Percentiles rank a stretch among this genome's conserved stretches.
Conservation (phyloP, 2,329 filamentous ascomycete species). For the Septoria linicola region DNA sequence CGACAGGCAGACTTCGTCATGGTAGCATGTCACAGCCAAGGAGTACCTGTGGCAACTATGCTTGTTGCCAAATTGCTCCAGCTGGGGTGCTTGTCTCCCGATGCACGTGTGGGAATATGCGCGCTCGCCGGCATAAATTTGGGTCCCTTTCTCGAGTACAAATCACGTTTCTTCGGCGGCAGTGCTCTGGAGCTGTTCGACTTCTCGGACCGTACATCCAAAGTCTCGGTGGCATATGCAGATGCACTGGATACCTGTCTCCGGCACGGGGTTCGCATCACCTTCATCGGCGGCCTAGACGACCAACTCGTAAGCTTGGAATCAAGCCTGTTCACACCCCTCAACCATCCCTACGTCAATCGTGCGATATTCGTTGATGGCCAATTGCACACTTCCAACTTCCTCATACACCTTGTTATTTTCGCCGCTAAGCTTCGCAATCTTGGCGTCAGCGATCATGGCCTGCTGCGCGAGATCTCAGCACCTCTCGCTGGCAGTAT, state of each 20-base stretch:
- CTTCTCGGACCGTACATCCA: conserved; percentile 78
- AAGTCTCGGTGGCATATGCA: conserved; percentile 79
- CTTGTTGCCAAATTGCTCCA: conserved; percentile 89
- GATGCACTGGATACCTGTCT: conserved; percentile 71
- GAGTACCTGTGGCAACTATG: conserved; percentile 91
- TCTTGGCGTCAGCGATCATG: conserved; percentile 87
- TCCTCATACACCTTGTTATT: conserved; percentile 87
- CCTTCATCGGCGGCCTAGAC: conserved; percentile 91
- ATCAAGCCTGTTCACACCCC: conserved; percentile 82
- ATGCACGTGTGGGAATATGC: conserved; percentile 77
- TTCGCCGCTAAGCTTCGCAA: conserved; percentile 94
- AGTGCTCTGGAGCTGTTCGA: conserved; percentile 94
- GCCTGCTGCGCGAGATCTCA: conserved; percentile 85
- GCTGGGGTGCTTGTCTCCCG: conserved; percentile 73
- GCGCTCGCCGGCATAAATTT: conserved; percentile 89
- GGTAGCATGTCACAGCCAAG: conserved; percentile 92
- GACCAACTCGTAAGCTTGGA: conserved; percentile 94
- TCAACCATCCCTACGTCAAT: conserved; percentile 88
- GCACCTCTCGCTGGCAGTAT: conserved; percentile 84
- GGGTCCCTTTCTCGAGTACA: conserved; percentile 89
- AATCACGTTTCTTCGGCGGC: conserved; percentile 82
- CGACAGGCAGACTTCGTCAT: conserved; percentile 84
- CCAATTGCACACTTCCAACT: conserved; percentile 86
- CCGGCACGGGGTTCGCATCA: conserved; percentile 75
- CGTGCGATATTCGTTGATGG: conserved; percentile 96